phyloP scores from a whole-genome alignment of 2,329 filamentous ascomycete genomes.

The Fusarium sp. region DNA sequence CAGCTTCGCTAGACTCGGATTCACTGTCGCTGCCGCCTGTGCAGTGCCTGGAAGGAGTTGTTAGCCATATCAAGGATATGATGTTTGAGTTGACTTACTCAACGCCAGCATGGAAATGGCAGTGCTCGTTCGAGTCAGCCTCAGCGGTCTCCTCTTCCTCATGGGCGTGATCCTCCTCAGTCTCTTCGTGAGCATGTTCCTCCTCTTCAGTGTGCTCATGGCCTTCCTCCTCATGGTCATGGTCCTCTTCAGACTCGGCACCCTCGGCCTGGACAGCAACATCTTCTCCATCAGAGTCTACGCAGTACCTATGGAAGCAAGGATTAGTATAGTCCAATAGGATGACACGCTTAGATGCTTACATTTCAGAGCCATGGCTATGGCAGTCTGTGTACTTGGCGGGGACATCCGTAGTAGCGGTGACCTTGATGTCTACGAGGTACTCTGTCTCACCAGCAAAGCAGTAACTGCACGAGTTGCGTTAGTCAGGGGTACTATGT shows the following conservation, averaged over 20 bases:
- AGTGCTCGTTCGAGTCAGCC: conserved; percentile 57
- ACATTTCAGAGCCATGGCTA: conserved; percentile 68
- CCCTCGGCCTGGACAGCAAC: conserved; percentile 64
- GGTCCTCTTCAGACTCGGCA: conserved; percentile 38
- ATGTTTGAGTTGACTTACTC: conserved; percentile 64
- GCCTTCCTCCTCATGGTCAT: conserved; percentile 27
- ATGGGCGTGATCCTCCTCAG: conserved; percentile 23
- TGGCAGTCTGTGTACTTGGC: conserved; percentile 75
- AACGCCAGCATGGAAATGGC: conserved; percentile 81
- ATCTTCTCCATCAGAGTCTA: conserved; percentile 70
- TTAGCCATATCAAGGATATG: not conserved
- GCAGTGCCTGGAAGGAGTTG: conserved; percentile 62
- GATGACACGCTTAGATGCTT: conserved; percentile 39
- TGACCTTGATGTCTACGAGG: conserved; percentile 60
- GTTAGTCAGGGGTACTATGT: conserved; percentile 10
- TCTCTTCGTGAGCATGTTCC: conserved; percentile 28
- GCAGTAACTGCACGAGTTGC: conserved; percentile 53
- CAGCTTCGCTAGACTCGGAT: conserved; percentile 24
- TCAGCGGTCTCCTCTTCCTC: conserved; percentile 21
- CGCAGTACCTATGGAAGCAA: conserved; percentile 64
- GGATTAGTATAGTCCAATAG: conserved; percentile 9
- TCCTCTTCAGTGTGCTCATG: conserved; percentile 30
- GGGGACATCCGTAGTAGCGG: conserved; percentile 67
- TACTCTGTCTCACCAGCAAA: conserved; percentile 58
- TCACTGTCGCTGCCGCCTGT: conserved; percentile 61